These are phyloP conservation scores for Wallacemonas sp. DNA, from an alignment of 208 protist genomes.

Conservation along the genomic window DNA sequence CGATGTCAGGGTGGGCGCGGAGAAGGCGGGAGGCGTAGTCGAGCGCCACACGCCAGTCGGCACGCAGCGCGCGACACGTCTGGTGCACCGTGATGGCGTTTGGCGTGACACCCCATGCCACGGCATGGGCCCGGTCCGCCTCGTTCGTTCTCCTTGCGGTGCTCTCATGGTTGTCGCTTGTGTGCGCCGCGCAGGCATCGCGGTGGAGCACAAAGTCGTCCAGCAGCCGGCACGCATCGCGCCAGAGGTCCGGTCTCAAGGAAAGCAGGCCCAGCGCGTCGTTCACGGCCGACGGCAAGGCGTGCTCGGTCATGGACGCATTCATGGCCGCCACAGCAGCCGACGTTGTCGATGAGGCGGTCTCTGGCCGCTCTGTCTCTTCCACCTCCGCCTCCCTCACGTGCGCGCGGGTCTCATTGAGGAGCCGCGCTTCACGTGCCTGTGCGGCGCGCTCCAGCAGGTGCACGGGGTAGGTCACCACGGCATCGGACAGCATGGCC, in stretches of 20 bases:
- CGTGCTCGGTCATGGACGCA: conserved; percentile 22
- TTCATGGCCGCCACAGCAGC: background rate
- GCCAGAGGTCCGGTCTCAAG: conserved; percentile 30
- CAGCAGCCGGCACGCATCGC: conserved; percentile 49
- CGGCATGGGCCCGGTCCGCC: background rate
- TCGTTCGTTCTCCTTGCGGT: background rate
- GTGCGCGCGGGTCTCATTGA: too few species aligned
- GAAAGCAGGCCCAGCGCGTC: conserved; percentile 56
- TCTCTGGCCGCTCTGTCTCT: too few species aligned
- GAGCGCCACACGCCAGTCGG: conserved; percentile 12
- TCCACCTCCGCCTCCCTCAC: too few species aligned
- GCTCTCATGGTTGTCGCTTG: background rate
- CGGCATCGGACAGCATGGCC: background rate
- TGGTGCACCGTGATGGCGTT: conserved; percentile 74
- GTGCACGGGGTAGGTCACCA: conserved; percentile 19
- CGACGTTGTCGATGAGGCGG: background rate
- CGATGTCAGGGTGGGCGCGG: conserved; percentile 12
- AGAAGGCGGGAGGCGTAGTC: conserved; percentile 34
- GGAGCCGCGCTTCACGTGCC: conserved; percentile 13
- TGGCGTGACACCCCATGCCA: conserved; percentile 20
- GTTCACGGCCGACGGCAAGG: conserved; percentile 48
- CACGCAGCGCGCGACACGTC: conserved; percentile 37
- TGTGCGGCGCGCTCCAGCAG: conserved; percentile 18
- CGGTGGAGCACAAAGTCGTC: conserved; percentile 26
- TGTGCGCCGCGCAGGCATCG: background rate